Evolutionary conservation across 2,329 filamentous ascomycete genomes (phyloP).

Genomic region (Colletotrichum lupini): DNA sequence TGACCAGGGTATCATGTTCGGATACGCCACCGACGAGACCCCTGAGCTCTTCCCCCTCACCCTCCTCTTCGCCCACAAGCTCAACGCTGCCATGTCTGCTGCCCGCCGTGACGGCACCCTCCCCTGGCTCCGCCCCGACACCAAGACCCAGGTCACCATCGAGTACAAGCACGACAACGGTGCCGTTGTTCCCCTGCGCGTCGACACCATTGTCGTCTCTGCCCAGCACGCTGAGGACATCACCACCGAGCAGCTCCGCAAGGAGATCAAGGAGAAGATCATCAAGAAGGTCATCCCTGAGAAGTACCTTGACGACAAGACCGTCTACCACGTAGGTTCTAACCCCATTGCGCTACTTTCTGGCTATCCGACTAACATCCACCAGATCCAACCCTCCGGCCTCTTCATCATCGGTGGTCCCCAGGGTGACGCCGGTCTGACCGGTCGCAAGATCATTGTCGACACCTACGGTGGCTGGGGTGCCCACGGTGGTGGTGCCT

Average conservation of each 20-base stretch:
- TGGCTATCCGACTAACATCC: slow-evolving; percentile 45
- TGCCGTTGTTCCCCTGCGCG: slow-evolving; percentile 89
- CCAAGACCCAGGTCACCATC: slow-evolving; percentile 99
- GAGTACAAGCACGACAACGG: slow-evolving; percentile 98
- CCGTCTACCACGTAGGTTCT: slow-evolving; percentile 88
- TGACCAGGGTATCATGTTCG: slow-evolving; percentile 99
- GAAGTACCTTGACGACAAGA: slow-evolving; percentile 91
- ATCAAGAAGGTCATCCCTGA: slow-evolving; percentile 94
- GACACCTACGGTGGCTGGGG: slow-evolving; percentile 99
- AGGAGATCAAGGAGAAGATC: slow-evolving; percentile 97
- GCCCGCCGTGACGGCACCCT: slow-evolving; percentile 89
- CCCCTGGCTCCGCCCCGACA: slow-evolving; percentile 96
- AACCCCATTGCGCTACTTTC: neutral
- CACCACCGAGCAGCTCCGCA: slow-evolving; percentile 89
- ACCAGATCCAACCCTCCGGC: slow-evolving; percentile 91
- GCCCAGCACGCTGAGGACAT: slow-evolving; percentile 93
- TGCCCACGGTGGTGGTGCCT: slow-evolving; percentile 99
- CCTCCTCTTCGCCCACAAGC: slow-evolving; percentile 93
- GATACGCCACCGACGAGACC: slow-evolving; percentile 99
- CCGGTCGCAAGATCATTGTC: slow-evolving; percentile 99
- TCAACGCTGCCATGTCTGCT: slow-evolving; percentile 93
- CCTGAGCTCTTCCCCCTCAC: slow-evolving; percentile 96
- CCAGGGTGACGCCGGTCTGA: slow-evolving; percentile 98
- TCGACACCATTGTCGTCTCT: slow-evolving; percentile 96
- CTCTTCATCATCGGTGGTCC: slow-evolving; percentile 99